Evolutionary conservation across 139 green algal species (phyloP), one percentile per base, ranked within the genome.

Genomic region (Micractinium conductrix): DNA sequence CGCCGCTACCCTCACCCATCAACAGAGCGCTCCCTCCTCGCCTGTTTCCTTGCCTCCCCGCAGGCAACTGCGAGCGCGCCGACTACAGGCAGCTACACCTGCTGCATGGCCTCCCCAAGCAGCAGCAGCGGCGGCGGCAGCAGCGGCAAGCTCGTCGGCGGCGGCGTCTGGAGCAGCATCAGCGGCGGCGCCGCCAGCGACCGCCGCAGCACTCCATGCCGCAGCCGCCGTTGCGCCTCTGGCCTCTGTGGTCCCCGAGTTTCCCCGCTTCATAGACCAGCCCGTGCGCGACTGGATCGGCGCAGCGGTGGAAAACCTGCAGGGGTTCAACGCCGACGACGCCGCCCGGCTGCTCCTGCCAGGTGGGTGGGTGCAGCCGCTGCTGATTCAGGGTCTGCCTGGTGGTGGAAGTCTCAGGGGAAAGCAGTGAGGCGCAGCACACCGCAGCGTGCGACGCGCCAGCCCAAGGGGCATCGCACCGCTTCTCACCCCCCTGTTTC

Each of bases 321-420:
- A 74, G 2, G 83, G 83, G 0, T 85, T 88, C 38, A 80, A 81
- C 37, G 84, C 45, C 14, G 45, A 88, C 8, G 84, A 88, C 76
- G 19, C 75, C 30, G 42, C 44, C 0, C 71, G 78, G 1, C 73
- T 88, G 45, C 71, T 88, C 0, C 58, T 84, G 24, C 84, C 84
- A n/a, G n/a, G n/a, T n/a, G n/a, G n/a, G n/a, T n/a, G n/a, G n/a
- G n/a, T n/a, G n/a, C n/a, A n/a, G n/a, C n/a, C n/a, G n/a, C n/a
- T n/a, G n/a, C n/a, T n/a, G n/a, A n/a, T n/a, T n/a, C n/a, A n/a
- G n/a, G n/a, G n/a, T n/a, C n/a, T n/a, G n/a, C n/a, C n/a, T n/a
- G n/a, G n/a, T n/a, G n/a, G n/a, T n/a, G n/a, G n/a, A n/a, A n/a
- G n/a, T n/a, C n/a, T n/a, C n/a, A n/a, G n/a, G n/a, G n/a, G n/a